phyloP scores from a whole-genome alignment of 2,329 filamentous ascomycete species.

The Pleoardoris graminearum region DNA sequence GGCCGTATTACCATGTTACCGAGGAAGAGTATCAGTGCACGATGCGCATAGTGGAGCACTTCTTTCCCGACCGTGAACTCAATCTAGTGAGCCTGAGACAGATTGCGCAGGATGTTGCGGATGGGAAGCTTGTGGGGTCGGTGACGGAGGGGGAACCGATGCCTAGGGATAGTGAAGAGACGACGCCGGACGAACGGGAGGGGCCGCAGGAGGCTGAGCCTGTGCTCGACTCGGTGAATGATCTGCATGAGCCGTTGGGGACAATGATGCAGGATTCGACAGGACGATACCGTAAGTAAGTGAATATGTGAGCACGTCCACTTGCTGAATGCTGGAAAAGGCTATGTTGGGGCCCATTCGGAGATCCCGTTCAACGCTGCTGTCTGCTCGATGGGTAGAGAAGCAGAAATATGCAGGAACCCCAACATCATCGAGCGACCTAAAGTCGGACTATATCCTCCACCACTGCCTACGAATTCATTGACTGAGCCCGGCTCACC shows the following conservation, averaged over 20 bases:
- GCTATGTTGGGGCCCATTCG: conserved; percentile 43
- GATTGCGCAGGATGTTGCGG: conserved; percentile 38
- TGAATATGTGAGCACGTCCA: background rate
- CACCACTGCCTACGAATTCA: conserved; percentile 26
- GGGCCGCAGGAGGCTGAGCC: conserved; percentile 27
- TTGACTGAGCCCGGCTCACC: conserved; percentile 20
- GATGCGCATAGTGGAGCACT: conserved; percentile 43
- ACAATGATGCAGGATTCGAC: conserved; percentile 45
- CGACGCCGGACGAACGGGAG: conserved; percentile 30
- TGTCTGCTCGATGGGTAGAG: conserved; percentile 36
- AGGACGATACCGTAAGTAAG: conserved; percentile 33
- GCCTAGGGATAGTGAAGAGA: conserved; percentile 25
- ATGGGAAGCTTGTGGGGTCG: conserved; percentile 33
- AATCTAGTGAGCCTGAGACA: conserved; percentile 39
- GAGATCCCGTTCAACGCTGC: conserved; percentile 46
- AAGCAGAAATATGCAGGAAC: conserved; percentile 15
- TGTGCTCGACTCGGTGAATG: conserved; percentile 34
- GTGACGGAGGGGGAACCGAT: conserved; percentile 28
- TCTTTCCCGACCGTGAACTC: conserved; percentile 43
- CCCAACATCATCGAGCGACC: conserved; percentile 37
- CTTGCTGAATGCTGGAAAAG: conserved; percentile 15
- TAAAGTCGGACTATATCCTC: conserved; percentile 38
- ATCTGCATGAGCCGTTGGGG: conserved; percentile 43
- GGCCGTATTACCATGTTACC: conserved; percentile 46
- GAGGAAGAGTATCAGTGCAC: conserved; percentile 46